Conservation (phyloP, 1,284 basidiomycete genomes). For the Pyrrhoderma noxium region DNA sequence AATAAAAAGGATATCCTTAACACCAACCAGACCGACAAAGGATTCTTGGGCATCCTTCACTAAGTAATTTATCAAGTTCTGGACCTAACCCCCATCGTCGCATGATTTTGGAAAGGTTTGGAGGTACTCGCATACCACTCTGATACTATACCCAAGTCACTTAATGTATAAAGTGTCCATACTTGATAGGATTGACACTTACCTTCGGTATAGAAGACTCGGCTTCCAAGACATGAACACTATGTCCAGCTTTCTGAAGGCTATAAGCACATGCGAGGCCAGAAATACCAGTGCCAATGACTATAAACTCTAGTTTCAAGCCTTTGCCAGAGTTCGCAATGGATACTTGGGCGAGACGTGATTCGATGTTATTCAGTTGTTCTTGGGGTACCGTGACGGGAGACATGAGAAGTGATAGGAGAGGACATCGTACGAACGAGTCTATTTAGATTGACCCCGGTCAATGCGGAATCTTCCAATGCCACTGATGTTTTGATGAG, state of each 20-base stretch:
- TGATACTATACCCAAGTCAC: not conserved
- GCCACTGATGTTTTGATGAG: too few relatives aligned
- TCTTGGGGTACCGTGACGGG: too few relatives aligned
- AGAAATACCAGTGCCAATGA: constrained; percentile 22
- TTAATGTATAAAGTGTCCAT: not conserved
- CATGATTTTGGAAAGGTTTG: constrained; percentile 43
- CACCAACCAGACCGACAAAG: constrained; percentile 29
- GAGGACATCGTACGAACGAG: too few relatives aligned
- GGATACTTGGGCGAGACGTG: too few relatives aligned
- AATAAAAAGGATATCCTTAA: constrained; percentile 25
- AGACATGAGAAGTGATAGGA: too few relatives aligned
- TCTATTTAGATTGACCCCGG: too few relatives aligned
- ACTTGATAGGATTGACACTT: constrained; percentile 23
- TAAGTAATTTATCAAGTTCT: constrained; percentile 29
- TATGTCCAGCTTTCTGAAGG: constrained; percentile 42
- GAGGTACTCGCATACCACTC: constrained; percentile 37
- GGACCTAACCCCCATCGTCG: constrained; percentile 44
- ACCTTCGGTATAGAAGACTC: constrained; percentile 23
- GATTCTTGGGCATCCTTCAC: constrained; percentile 32
- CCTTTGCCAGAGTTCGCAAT: too few relatives aligned
- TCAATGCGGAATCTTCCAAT: too few relatives aligned
- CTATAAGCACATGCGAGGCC: constrained; percentile 47
- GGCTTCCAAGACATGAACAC: constrained; percentile 44
- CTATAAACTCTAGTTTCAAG: constrained; percentile 17
- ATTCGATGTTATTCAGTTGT: too few relatives aligned